Evolutionary conservation across 2,329 filamentous ascomycete species (phyloP), one percentile per base, ranked within the genome.

Genomic region (Diaporthe sp.): DNA sequence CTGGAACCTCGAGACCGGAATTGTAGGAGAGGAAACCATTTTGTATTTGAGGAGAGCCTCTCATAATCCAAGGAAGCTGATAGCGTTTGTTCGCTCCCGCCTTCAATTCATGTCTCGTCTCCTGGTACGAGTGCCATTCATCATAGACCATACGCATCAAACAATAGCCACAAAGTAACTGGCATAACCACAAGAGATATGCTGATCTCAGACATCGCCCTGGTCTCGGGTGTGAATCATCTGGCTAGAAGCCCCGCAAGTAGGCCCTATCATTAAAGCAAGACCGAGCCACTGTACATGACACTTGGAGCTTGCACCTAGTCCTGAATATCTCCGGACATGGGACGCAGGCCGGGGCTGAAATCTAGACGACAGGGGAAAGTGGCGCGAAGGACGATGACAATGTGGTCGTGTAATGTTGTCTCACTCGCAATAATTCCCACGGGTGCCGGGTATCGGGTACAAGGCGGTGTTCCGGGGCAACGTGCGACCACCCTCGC

Each of bases 31-130:
- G n/a, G 4, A 59, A 31, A 55, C 4, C 8, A 65, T n/a, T 55
- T 19, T 31, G 59, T 22, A 34, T 44, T 51, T 25, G 17, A 39
- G 12, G 12, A 46, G 2, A 31, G 44, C 1, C 49, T 28, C 19
- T 42, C n/a, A 12, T 9, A n/a, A n/a, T 22, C 31, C n/a, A 19
- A 25, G 25, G 13, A 19, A n/a, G 19, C 22, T 28, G 28, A 46
- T 10, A 4, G 28, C 51, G 9, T 37, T 58, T 13, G 44, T 51
- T 42, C 12, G 28, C 5, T 17, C 12, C 44, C 8, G 55, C 12
- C n/a, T 31, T 46, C 28, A 12, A 19, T 59, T 42, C 15, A 55
- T 37, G 58, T 73, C 59, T 46, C 34, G 59, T 75, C 53, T 74
- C 22, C 53, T 37, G 25, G 28, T 34, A 53, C 39, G 31, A 44